Conservation (phyloP, 352 stramenopile species). For the Pythium dissimile region DNA sequence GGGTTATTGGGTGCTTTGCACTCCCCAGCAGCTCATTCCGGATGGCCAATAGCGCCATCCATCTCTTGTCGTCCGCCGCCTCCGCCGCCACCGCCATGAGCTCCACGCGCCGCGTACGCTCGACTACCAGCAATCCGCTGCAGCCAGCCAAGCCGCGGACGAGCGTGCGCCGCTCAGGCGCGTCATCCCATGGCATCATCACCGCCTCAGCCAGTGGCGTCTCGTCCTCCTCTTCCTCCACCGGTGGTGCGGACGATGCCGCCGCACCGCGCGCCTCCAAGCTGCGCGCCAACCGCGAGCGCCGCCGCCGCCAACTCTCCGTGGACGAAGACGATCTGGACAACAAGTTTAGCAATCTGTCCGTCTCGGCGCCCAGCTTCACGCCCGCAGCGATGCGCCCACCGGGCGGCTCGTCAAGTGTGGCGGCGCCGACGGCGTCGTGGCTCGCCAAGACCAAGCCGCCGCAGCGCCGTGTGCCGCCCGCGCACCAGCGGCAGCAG, state of each 20-base stretch:
- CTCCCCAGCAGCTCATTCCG: background rate
- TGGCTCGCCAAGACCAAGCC: conserved; percentile 28
- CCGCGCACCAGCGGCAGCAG: conserved; percentile 16
- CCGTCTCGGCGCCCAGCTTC: conserved; percentile 51
- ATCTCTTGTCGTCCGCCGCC: background rate
- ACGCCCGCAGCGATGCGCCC: conserved; percentile 15
- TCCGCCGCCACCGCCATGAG: conserved; percentile 2
- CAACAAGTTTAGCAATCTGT: conserved; percentile 59
- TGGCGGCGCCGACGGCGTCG: conserved; percentile 21
- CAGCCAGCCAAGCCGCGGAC: conserved; percentile 11
- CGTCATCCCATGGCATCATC: background rate
- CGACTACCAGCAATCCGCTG: conserved; percentile 12
- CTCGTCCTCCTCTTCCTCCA: too few species aligned
- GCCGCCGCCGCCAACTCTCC: conserved; percentile 52
- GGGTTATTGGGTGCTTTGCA: conserved; percentile 7
- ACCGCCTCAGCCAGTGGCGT: background rate
- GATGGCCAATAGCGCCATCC: conserved; percentile 10
- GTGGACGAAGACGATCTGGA: conserved; percentile 61
- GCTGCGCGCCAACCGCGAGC: conserved; percentile 53
- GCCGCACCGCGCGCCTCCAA: conserved; percentile 33
- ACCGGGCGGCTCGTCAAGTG: conserved; percentile 1
- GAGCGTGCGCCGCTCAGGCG: background rate
- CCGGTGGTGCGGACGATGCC: background rate
- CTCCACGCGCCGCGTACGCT: conserved; percentile 9
- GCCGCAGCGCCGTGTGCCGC: conserved; percentile 18